phyloP scores from a whole-genome alignment of 208 protist genomes.

The Tetramitus jugosus region DNA sequence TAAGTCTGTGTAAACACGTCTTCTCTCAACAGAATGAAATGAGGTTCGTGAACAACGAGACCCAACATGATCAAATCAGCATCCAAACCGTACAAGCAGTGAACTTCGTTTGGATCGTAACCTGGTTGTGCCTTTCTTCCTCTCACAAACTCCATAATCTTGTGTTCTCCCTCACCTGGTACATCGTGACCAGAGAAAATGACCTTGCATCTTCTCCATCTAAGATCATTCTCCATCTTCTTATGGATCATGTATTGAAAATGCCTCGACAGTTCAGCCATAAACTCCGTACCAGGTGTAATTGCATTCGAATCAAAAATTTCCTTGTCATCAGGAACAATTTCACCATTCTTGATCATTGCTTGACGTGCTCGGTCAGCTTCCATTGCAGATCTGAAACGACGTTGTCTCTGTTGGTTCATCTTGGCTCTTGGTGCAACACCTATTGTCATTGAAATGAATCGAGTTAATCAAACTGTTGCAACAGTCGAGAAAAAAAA shows the following conservation, averaged over 20 bases:
- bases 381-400: conserved; percentile 64
- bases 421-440: conserved; percentile 97
- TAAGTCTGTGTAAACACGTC: conserved; percentile 62
- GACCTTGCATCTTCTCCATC: conserved; percentile 81
- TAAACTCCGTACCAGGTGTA: conserved; percentile 95
- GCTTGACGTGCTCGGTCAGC: conserved; percentile 35
- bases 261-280: conserved; percentile 77
- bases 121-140: conserved; percentile 68
- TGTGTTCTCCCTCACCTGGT: conserved; percentile 98
- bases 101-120: conserved; percentile 85
- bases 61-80: conserved; percentile 96
- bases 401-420: conserved; percentile 96
- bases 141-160: conserved; percentile 99
- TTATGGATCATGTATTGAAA: conserved; percentile 88
- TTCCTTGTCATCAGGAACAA: conserved; percentile 63
- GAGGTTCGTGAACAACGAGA: conserved; percentile 85
- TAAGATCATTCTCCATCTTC: conserved; percentile 74
- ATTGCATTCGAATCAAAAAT: conserved; percentile 96
- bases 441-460: no score
- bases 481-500: not conserved
- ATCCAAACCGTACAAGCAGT: conserved; percentile 97
- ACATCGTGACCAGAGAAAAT: conserved; percentile 85
- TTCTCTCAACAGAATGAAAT: conserved; percentile 93
- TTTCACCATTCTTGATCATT: conserved; percentile 51
- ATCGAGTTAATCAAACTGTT: no score